Evolutionary conservation across 2,329 filamentous ascomycete genomes (phyloP).

Genomic region (Cordyceps cicadae): DNA sequence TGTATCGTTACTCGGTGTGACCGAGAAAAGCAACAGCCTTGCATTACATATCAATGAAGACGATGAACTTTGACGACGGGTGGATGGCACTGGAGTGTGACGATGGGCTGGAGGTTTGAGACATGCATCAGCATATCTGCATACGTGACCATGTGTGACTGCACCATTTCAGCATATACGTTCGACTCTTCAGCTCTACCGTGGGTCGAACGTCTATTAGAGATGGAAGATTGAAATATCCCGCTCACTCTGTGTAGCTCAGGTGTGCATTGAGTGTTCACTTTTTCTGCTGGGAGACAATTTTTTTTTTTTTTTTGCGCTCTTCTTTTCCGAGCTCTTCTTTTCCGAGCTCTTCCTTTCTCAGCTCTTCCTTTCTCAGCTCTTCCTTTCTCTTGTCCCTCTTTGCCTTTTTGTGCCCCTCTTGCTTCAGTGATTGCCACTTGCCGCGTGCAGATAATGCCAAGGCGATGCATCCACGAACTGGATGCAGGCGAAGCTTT

Average conservation of each 20-base stretch:
- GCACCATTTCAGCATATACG: conserved; percentile 47
- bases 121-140: background rate
- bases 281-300: conserved; percentile 42
- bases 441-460: too few relatives aligned
- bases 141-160: background rate
- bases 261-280: conserved; percentile 36
- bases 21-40: background rate
- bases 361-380: too few relatives aligned
- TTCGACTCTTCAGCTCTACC: conserved; percentile 38
- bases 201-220: conserved; percentile 47
- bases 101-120: background rate
- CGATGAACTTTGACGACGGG: background rate
- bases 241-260: conserved; percentile 45
- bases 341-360: background rate
- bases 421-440: background rate
- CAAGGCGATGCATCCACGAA: too few relatives aligned
- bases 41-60: background rate
- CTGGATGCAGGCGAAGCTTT: background rate
- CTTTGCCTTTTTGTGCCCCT: background rate
- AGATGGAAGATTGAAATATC: conserved; percentile 42
- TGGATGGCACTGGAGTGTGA: background rate
- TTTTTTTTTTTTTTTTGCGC: conserved; percentile 5
- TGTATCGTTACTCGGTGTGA: background rate
- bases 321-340: background rate
- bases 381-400: background rate